phyloP scores from a whole-genome alignment of 345 rosid species.

The Cardamine resedifolia region DNA sequence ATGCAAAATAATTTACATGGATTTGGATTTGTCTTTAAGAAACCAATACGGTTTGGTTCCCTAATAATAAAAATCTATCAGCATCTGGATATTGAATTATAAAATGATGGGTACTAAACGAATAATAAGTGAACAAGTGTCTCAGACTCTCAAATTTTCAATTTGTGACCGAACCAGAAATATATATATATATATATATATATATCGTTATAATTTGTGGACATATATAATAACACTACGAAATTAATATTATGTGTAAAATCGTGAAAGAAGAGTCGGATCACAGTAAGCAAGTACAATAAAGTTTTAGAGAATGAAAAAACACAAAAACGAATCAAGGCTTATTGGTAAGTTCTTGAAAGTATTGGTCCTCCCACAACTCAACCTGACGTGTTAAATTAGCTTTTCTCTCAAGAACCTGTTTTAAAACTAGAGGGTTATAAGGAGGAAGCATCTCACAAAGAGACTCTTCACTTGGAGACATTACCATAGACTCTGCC shows the following conservation, averaged over 20 bases:
- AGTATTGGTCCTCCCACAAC: constrained; percentile 51
- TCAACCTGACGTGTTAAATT: constrained; percentile 48
- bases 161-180: background rate
- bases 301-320: background rate
- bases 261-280: background rate
- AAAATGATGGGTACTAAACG: no score
- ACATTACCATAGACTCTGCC: constrained; percentile 54
- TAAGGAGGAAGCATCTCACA: constrained; percentile 51
- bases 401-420: constrained; percentile 39
- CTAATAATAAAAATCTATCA: no score
- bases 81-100: no score
- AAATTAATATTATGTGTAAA: no score
- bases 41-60: no score
- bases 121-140: no score
- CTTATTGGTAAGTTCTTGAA: constrained; percentile 25
- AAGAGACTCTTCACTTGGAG: constrained; percentile 47
- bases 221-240: background rate
- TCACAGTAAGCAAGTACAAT: background rate
- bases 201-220: background rate
- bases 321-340: background rate
- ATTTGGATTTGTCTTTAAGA: no score
- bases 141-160: no score
- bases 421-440: constrained; percentile 36
- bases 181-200: no score
- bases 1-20: no score